Base-by-base conservation (phyloP, 495 filamentous ascomycete species). In the Aspergillus nidulans region DNA sequence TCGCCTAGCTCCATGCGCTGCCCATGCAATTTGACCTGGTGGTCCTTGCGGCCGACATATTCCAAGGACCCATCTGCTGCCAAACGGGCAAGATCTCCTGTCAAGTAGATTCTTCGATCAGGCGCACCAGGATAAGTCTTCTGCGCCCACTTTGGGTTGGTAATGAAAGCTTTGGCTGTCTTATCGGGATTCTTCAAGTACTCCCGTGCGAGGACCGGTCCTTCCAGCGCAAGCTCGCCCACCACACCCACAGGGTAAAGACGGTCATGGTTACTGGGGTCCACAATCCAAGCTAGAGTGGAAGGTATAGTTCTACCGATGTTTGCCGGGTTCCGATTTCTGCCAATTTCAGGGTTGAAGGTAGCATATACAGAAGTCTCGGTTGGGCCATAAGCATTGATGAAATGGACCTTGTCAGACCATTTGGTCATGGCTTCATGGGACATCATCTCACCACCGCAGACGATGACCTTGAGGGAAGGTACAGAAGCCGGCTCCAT, bases 1-100 rank as follows among this genome's bases (percentile, higher is more conserved):
- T 77, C 74, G 16, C 77, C 80, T 6, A 87, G 69, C 58, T 88
- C 85, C 63, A 88, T 81, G 13, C 85, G 74, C 55, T 87, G 85
- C 5, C 85, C 85, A n/a, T 81, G 76, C 0, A 88, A 63, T 60
- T 88, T 88, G 21, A 86, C 81, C 59, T 87, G 84, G 46, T 81
- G 75, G 52, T 88, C 85, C 49, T 83, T 82, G 5, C 85, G 78
- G 30, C 84, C 83, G 15, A 87, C 63, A 53, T 71, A 79, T 25
- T 67, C 61, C 20, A 85, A 64, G 0, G 72, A 74, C 1, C 82
- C 81, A 56, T 83, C 77, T 2, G 70, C 62, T 47, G 76, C 76
- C 62, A 82, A 84, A 28, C 71, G 72, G 18, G 73, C 78, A 15
- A 83, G 69, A 58, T 81, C 76, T 12, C 79, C 78, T 12, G 79